Base-by-base conservation (phyloP, 306 rosid genomes). In the Acmispon strigosus region DNA sequence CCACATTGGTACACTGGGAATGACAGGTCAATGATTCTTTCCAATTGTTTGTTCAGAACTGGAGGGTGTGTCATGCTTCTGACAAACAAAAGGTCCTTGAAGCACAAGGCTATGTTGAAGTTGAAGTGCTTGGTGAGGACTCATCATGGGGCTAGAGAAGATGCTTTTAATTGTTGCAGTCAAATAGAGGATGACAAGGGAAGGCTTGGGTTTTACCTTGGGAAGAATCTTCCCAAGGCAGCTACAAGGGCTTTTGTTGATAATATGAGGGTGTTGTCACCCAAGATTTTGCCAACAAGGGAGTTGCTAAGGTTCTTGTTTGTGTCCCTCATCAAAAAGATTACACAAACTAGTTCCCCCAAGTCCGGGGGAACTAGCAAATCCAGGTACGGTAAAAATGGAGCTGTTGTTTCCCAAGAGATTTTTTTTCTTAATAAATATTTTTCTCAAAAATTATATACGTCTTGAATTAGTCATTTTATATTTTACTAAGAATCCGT, bases 1-100 rank as follows among this genome's bases (percentile, higher is more conserved):
- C 92, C 97, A 0, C 86, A 94, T 49, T 94, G 99, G 99, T 94
- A 94, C 45, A 39, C 88, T 7, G 99, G 99, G 0, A 91, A 78
- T 12, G 89, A 85, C 60, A 79, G 80, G 63, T 92, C 97, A 10
- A 92, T 92, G 97, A 85, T 92, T 10, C 84, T 92, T 1, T 61
- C 96, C 8, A 92, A 89, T 51, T 85, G 97, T 62, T 59, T 92
- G 71, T 92, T 92, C 74, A 48, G 97, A 42, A 48, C 87, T 0
- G 97, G 97, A 3, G 97, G 97, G 0, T 85, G 97, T 62, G 93
- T 70, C 0, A 65, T 89, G 9, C 88, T 92, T 2, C 20, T 92
- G 43, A 87, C 92, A n/a, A 92, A 89, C 74, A 92, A 87, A 49
- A 72, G 88, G 53, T 66, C 72, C 7, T 45, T 87, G 13, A 83